Evolutionary conservation across 805 yeast genomes (phyloP), one percentile per base, ranked within the genome.

Genomic region (Scheffersomyces ergatensis): DNA sequence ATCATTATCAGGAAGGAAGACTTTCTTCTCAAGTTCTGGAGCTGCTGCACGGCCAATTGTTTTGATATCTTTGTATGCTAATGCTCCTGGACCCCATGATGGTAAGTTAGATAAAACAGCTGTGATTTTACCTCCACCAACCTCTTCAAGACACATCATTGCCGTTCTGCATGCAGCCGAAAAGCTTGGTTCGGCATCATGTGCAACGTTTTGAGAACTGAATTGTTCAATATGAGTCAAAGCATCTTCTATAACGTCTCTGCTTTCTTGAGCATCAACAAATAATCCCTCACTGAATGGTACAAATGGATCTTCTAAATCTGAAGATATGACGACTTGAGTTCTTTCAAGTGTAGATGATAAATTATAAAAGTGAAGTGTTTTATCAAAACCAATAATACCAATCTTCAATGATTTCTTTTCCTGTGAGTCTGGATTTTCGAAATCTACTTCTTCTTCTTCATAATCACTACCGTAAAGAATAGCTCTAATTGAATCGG

Each of bases 101-200:
- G 99, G 97, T 30, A 89, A 60, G 2, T 82, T 65, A 2, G 87
- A 74, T 32, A 90, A 63, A 3, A 85, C 60, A 0, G 86, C 75
- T 17, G 84, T 76, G 25, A 92, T 81, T 51, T 90, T 86, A 44
- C 98, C 99, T 46, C 93, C 93, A 7, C 93, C 96, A 25, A 73
- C 74, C 17, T 66, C 62, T 33, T 73, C 73, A 20, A 89, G 66
- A 5, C 89, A 82, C 38, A 77, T 55, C 50, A 72, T 65, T 0
- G 95, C 92, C 2, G 83, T 80, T 40, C 80, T 70, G 25, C 89
- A 61, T 0, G 95, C 97, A 3, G 87, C 78, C 0, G 97, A 95
- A 55, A 78, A 85, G 21, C 89, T 82, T 0, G 88, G 83, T 48
- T 84, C 90, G 0, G 81, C 62, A 24, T 70, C 74, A 5, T 59